Evolutionary conservation across 2,329 filamentous ascomycete genomes (phyloP), one percentile per base, ranked within the genome.

Genomic region (Malbranchea zuffiana): DNA sequence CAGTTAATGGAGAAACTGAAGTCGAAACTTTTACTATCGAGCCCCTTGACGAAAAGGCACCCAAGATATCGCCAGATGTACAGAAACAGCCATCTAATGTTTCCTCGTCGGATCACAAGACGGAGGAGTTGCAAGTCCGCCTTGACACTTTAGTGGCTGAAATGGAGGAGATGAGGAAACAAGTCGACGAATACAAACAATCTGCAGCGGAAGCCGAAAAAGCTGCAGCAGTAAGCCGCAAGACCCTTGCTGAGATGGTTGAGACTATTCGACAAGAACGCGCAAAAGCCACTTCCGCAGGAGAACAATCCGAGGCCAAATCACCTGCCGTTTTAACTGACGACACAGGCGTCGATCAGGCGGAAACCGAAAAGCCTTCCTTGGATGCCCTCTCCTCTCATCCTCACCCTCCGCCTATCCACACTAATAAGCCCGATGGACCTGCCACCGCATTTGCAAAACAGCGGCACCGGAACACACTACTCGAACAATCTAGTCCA

Each of bases 241-340:
- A 81, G 56, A 80, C 80, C 1, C 63, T 98, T 29, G 79, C 82
- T 1, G 83, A 94, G 54, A 90, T 96, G 84, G 78, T 95, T 8
- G 69, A 83, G 49, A 79, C 80, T 47, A 80, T 95, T 39, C 75
- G 86, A 36, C 70, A 68, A 49, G 78, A 86, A 43, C 59, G 58
- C 23, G 48, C 75, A 78, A 48, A 74, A 73, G 46, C 69, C 65
- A 19, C 62, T 55, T 44, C 65, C 61, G 47, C 61, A 59, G 20
- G 65, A 59, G 23, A 25, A 25, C 23, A 25, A 25, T 12, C 7
- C 23, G 7, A 25, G 7, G 7, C 23, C n/a, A 7, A n/a, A 25
- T 25, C 23, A 7, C n/a, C 23, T 25, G 23, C 23, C 23, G 12
- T 25, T 25, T 7, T 7, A 25, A 25, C 7, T 25, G 23, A 7